Evolutionary conservation across 2,329 filamentous ascomycete genomes (phyloP).

Genomic region (Hansfordia pulvinata): DNA sequence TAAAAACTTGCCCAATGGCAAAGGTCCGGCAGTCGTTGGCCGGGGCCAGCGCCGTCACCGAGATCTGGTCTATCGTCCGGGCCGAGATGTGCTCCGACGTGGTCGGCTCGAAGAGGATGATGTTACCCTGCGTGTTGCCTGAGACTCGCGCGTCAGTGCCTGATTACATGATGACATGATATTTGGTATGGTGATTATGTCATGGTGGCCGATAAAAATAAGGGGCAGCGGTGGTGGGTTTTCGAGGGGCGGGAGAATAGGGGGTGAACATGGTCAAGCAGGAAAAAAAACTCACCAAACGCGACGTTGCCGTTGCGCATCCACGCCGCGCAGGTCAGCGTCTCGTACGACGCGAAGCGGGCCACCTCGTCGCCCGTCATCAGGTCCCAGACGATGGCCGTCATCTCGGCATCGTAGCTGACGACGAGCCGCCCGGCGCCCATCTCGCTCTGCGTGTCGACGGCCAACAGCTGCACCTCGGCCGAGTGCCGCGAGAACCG

Average conservation of each 20-base stretch:
- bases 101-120: conserved; percentile 86
- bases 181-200: too few species aligned
- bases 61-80: conserved; percentile 80
- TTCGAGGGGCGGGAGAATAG: too few species aligned
- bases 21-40: conserved; percentile 85
- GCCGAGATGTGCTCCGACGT: conserved; percentile 88
- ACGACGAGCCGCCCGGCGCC: conserved; percentile 78
- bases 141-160: conserved; percentile 9
- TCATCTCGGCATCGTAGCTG: conserved; percentile 84
- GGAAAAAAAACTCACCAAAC: conserved; percentile 69
- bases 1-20: conserved; percentile 66
- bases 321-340: conserved; percentile 75
- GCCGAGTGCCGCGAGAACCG: conserved; percentile 75
- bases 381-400: conserved; percentile 92
- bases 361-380: conserved; percentile 83
- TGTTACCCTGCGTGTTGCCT: conserved; percentile 88
- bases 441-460: conserved; percentile 82
- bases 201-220: too few species aligned
- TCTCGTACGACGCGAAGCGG: conserved; percentile 84
- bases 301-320: conserved; percentile 96
- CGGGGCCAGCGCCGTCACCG: conserved; percentile 86
- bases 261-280: too few species aligned
- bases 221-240: too few species aligned
- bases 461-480: conserved; percentile 69
- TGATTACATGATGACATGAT: conserved; percentile 6